A percentile compares a stretch with the other conserved stretches of the same genome.
Evolutionary conservation across 2,329 filamentous ascomycete species (phyloP).

Genomic region (Akanthomyces uredinophilus): DNA sequence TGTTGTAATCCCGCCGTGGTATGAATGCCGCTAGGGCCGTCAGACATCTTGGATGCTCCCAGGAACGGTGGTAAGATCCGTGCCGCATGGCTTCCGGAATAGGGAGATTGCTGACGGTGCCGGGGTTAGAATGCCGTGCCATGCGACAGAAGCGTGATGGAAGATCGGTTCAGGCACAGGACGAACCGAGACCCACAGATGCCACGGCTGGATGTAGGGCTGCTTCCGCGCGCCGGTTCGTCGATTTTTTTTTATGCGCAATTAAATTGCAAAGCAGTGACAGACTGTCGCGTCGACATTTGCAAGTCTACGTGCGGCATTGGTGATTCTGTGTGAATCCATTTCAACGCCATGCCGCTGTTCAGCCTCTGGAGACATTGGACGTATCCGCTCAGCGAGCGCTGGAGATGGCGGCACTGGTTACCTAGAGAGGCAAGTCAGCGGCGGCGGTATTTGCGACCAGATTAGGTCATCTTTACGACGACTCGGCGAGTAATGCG

Average conservation of each 20-base stretch:
- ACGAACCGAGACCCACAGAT: slow-evolving; percentile 3
- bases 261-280: neutral
- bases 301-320: neutral
- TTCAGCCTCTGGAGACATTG: neutral
- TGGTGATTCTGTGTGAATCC: neutral
- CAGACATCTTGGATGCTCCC: slow-evolving; percentile 5
- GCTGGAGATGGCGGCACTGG: neutral
- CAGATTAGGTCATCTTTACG: slow-evolving; percentile 10
- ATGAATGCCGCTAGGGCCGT: slow-evolving; percentile 13
- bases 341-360: neutral
- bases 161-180: slow-evolving; percentile 6
- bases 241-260: neutral
- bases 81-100: slow-evolving; percentile 8
- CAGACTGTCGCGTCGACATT: neutral
- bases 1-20: slow-evolving; percentile 11
- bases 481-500: neutral
- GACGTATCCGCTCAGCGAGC: neutral
- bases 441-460: slow-evolving; percentile 1
- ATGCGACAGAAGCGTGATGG: neutral
- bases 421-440: slow-evolving; percentile 12
- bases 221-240: neutral
- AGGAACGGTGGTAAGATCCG: neutral
- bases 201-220: neutral
- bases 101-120: slow-evolving; percentile 2
- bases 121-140: neutral